Conservation (phyloP, 805 yeast species). For the Ogataea naganishii region DNA sequence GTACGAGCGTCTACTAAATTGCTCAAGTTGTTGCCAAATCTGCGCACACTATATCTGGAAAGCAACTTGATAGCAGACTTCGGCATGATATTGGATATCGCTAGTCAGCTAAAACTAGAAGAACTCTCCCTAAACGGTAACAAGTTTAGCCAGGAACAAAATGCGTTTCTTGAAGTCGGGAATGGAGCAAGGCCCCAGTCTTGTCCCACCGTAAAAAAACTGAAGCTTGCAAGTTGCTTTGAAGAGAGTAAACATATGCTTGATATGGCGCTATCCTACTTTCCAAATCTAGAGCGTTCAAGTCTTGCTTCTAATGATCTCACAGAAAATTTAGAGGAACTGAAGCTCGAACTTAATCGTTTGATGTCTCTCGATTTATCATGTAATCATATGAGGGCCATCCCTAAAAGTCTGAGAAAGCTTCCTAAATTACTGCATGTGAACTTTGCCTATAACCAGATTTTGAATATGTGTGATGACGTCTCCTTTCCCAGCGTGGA, state of each 20-base stretch:
- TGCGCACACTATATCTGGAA: slow-evolving; percentile 45
- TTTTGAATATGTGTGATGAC: slow-evolving; percentile 7
- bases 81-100: slow-evolving; percentile 27
- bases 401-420: slow-evolving; percentile 11
- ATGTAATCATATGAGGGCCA: slow-evolving; percentile 26
- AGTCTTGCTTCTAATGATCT: slow-evolving; percentile 20
- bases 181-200: slow-evolving; percentile 1
- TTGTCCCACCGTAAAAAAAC: slow-evolving; percentile 7
- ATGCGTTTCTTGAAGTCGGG: slow-evolving; percentile 1
- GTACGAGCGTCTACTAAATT: slow-evolving; percentile 1
- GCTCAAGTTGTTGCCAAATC: slow-evolving; percentile 10
- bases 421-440: slow-evolving; percentile 14
- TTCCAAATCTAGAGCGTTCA: slow-evolving; percentile 16
- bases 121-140: slow-evolving; percentile 49
- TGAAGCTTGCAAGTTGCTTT: slow-evolving; percentile 11
- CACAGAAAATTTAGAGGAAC: slow-evolving; percentile 10
- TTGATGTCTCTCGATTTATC: slow-evolving; percentile 21
- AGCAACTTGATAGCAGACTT: slow-evolving; percentile 44
- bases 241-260: slow-evolving; percentile 3
- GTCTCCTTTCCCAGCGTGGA: slow-evolving; percentile 7
- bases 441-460: slow-evolving; percentile 28
- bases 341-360: slow-evolving; percentile 5
- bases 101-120: slow-evolving; percentile 26
- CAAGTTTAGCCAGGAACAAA: slow-evolving; percentile 19
- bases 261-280: slow-evolving; percentile 2